Evolutionary conservation across 148 eudicot species (phyloP).

Genomic region (Fallopia convolvulus): DNA sequence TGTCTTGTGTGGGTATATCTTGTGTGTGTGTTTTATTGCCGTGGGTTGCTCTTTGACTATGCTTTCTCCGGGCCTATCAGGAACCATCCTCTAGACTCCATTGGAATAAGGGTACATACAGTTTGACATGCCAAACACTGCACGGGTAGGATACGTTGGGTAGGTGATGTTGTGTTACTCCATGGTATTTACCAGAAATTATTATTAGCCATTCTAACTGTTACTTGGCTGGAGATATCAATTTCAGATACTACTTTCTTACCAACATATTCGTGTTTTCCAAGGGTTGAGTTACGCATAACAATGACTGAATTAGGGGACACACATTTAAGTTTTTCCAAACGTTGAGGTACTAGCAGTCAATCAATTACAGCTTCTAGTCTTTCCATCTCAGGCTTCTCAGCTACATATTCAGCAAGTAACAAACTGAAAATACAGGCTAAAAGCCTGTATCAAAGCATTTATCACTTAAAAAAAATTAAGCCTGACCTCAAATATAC

Average conservation of each 20-base stretch:
- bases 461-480: too few relatives aligned
- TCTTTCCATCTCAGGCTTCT: too few relatives aligned
- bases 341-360: too few relatives aligned
- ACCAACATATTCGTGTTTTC: constrained; percentile 77
- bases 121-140: not conserved
- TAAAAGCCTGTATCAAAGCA: too few relatives aligned
- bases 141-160: not conserved
- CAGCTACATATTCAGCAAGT: too few relatives aligned
- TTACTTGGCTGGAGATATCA: too few relatives aligned
- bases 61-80: not conserved
- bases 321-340: too few relatives aligned
- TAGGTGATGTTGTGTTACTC: not conserved
- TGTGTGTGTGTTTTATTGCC: too few relatives aligned
- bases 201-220: not conserved
- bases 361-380: too few relatives aligned
- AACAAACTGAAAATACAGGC: too few relatives aligned
- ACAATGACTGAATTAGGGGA: too few relatives aligned
- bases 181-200: not conserved
- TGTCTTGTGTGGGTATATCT: too few relatives aligned
- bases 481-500: constrained; percentile 13
- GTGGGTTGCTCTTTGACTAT: not conserved
- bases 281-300: constrained; percentile 82
- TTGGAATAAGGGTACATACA: not conserved
- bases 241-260: constrained; percentile 16
- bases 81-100: not conserved